Evolutionary conservation across 2,329 filamentous ascomycete species (phyloP).

Genomic region (Fonsecaea pugnacius): DNA sequence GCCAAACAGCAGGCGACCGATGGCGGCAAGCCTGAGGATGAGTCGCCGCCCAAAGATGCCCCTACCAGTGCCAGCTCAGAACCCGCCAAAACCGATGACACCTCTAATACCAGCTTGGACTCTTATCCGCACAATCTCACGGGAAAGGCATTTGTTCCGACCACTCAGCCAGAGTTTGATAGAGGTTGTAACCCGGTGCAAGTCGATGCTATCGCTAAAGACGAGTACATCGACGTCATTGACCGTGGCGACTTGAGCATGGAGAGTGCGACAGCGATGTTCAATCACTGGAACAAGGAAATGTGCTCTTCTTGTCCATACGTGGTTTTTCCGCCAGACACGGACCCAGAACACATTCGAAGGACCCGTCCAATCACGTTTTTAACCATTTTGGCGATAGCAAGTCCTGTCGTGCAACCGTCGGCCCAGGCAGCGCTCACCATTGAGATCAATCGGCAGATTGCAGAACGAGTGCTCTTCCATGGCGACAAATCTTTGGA

Average conservation of each 20-base stretch:
- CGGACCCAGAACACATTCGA: conserved; percentile 58
- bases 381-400: conserved; percentile 60
- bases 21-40: conserved; percentile 14
- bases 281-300: conserved; percentile 58
- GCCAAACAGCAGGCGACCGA: conserved; percentile 48
- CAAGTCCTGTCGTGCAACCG: conserved; percentile 56
- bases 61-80: conserved; percentile 23
- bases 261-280: conserved; percentile 58
- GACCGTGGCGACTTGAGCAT: conserved; percentile 56
- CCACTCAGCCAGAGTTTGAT: conserved; percentile 13
- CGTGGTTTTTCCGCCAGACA: conserved; percentile 61
- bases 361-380: conserved; percentile 64
- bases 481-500: conserved; percentile 82
- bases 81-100: conserved; percentile 34
- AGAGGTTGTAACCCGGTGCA: conserved; percentile 4
- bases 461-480: conserved; percentile 74
- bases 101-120: conserved; percentile 19
- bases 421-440: conserved; percentile 65
- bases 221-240: conserved; percentile 52
- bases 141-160: conserved; percentile 4
- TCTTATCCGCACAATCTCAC: conserved; percentile 18
- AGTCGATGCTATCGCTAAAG: conserved; percentile 17
- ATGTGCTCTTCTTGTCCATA: conserved; percentile 61
- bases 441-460: conserved; percentile 70
- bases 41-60: conserved; percentile 27